Percentiles rank a stretch among this genome's conserved stretches.
Evolutionary conservation across 768 basidiomycete species (phyloP).

Genomic region (Tylopilus sp.): DNA sequence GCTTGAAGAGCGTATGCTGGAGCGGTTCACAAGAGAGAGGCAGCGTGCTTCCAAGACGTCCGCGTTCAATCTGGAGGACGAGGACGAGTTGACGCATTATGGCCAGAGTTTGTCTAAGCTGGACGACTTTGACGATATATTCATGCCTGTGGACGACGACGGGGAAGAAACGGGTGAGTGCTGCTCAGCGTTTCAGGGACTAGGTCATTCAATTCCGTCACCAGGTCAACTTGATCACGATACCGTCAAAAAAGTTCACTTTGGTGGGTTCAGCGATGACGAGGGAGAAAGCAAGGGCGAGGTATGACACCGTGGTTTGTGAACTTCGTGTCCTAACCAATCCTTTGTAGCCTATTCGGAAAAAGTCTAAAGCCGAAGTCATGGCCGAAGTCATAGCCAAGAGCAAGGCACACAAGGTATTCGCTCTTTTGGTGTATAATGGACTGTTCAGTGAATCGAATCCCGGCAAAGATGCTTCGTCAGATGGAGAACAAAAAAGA

Average conservation of each 20-base stretch:
- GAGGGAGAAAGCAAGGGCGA: slow-evolving; percentile 51
- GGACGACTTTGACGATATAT: slow-evolving; percentile 78
- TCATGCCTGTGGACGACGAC: slow-evolving; percentile 51
- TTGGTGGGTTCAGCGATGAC: slow-evolving; percentile 83
- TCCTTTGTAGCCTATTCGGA: slow-evolving; percentile 63
- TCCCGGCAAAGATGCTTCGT: slow-evolving; percentile 61
- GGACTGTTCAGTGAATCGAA: not conserved
- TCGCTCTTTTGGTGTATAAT: not conserved
- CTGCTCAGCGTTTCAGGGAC: not conserved
- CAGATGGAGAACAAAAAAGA: slow-evolving; percentile 86
- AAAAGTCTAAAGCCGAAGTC: slow-evolving; percentile 92
- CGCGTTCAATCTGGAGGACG: slow-evolving; percentile 88
- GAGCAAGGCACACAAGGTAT: slow-evolving; percentile 92
- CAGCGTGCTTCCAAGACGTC: slow-evolving; percentile 73
- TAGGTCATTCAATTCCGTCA: slow-evolving; percentile 4
- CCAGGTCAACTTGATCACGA: slow-evolving; percentile 66
- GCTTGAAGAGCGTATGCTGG: slow-evolving; percentile 95
- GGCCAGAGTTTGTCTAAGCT: slow-evolving; percentile 82
- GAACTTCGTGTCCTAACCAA: not conserved
- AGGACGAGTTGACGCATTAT: slow-evolving; percentile 89
- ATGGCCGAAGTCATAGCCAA: slow-evolving; percentile 98
- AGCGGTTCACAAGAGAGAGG: slow-evolving; percentile 90
- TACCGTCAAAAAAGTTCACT: slow-evolving; percentile 68
- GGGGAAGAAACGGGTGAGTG: slow-evolving; percentile 44
- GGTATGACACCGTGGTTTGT: slow-evolving; percentile 31